Evolutionary conservation across 192 early-diverging fungal species (phyloP), one percentile per base, ranked within the genome.

Genomic region (Coemansia interrupta): DNA sequence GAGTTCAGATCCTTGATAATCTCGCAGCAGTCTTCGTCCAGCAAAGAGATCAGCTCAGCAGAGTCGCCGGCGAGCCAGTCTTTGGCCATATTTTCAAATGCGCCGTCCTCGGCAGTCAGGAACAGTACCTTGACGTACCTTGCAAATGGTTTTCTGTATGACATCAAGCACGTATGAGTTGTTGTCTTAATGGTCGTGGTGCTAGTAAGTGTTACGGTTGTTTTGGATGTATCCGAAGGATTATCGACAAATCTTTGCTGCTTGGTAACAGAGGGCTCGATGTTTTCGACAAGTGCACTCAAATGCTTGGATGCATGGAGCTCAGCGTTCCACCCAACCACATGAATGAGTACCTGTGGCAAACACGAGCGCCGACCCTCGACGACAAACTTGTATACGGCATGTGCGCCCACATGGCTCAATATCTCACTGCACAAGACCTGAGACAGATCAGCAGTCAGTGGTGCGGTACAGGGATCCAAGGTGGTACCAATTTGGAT

Each of bases 241-340:
- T 18, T 4, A 47, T 47, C 17, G 8, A 22, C 18, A 8, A 22
- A 24, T 2, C 5, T 20, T 12, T 11, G 6, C 22, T 12, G 6
- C 10, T 47, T 9, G 24, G 47, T 13, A 8, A 36, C 32, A 36
- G 24, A 2, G 1, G 22, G 12, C 26, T 36, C 22, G n/a, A 0
- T 0, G 10, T 26, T 26, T 30, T 18, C 19, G 41, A 14, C 54
- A 9, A 13, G 4, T 12, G 39, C n/a, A 11, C 13, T 6, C 2
- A 36, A 40, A 36, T 14, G 29, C 36, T 14, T 43, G n/a, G 44
- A 44, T 11, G 72, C 58, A 18, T 52, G 23, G 3, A 79, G 59
- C 26, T 72, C 70, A 13, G 70, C 47, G 36, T 79, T 79, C 76
- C 76, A 79, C 10, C 70, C 76, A 43, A 69, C 70, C 14, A 79